Evolutionary conservation across 2,329 filamentous ascomycete species (phyloP), one percentile per base, ranked within the genome.

Genomic region (Rhynchosporium graminicola): DNA sequence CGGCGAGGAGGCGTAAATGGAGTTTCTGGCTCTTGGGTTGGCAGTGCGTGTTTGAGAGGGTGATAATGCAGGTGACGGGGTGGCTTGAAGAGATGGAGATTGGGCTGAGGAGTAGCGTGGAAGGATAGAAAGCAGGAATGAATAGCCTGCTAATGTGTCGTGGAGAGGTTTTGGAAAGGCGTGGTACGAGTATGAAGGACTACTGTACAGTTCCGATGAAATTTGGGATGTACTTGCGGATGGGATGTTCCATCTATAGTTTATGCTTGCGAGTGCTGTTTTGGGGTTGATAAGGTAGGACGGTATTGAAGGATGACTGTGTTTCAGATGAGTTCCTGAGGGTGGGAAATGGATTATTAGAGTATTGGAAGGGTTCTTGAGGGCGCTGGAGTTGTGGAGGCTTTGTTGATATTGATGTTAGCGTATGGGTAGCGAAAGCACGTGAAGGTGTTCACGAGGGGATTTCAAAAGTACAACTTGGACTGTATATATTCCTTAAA

Each of bases 161-260:
- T 87, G 83, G 29, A 87, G 72, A 1, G 85, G 83, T 1, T 76
- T 78, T 0, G 85, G 85, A 81, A 86, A 87, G 57, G 66, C 66
- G 57, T 67, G 65, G 28, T 56, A 63, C 54, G 56, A 60, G 15
- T 62, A 69, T 59, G 50, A 57, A 45, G 60, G 66, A 63, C 60
- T 52, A 20, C 50, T 54, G 42, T 36, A 50, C 28, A 68, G 63
- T 28, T 48, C 57, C 4, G 61, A 31, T 50, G 33, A 26, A 7
- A 6, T 58, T 38, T 45, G 33, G 28, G 15, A 45, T 31, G 36
- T 13, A 38, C 20, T 45, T 50, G 50, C 51, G 54, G 70, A 33
- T 56, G 57, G 45, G 67, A 68, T 46, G 33, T 69, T 68, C 85
- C 86, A 88, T 15, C 85, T 79, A 71, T 87, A 88, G 70, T 86